Evolutionary conservation across 129 eudicot species (phyloP).

Genomic region (Lactuca saligna): DNA sequence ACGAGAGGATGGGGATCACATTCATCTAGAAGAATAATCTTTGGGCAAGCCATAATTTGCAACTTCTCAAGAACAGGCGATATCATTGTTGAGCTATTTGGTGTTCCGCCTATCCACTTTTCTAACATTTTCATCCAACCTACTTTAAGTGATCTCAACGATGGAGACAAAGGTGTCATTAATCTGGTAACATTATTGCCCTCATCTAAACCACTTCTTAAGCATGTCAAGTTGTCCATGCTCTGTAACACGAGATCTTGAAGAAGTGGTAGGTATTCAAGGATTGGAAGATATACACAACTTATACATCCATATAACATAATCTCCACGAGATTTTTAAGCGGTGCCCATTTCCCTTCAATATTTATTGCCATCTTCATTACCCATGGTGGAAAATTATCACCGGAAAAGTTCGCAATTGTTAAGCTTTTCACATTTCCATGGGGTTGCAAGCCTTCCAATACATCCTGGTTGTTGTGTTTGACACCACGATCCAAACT

Average conservation of each 20-base stretch:
- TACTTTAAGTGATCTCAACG: not conserved
- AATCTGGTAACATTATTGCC: too few relatives aligned
- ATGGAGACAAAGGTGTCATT: not conserved
- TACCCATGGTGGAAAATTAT: conserved; percentile 26
- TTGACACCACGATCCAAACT: not conserved
- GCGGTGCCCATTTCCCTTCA: not conserved
- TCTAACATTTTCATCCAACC: not conserved
- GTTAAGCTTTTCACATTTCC: conserved; percentile 5
- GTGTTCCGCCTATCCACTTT: conserved; percentile 4
- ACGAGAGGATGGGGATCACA: not conserved
- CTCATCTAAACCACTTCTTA: too few relatives aligned
- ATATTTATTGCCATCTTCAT: not conserved
- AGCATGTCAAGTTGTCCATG: too few relatives aligned
- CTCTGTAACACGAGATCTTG: not conserved
- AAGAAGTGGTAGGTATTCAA: conserved; percentile 28
- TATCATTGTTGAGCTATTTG: conserved; percentile 1
- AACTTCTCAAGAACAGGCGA: conserved; percentile 7
- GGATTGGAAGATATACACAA: conserved; percentile 12
- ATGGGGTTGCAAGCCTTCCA: conserved; percentile 29
- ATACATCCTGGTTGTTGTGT: conserved; percentile 18
- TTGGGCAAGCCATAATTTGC: not conserved
- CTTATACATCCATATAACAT: not conserved
- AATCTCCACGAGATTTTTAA: not conserved
- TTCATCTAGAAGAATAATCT: not conserved
- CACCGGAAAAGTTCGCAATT: conserved; percentile 11